Conservation (phyloP, 179 eudicot genomes). For the Amaranthus tricolor region DNA sequence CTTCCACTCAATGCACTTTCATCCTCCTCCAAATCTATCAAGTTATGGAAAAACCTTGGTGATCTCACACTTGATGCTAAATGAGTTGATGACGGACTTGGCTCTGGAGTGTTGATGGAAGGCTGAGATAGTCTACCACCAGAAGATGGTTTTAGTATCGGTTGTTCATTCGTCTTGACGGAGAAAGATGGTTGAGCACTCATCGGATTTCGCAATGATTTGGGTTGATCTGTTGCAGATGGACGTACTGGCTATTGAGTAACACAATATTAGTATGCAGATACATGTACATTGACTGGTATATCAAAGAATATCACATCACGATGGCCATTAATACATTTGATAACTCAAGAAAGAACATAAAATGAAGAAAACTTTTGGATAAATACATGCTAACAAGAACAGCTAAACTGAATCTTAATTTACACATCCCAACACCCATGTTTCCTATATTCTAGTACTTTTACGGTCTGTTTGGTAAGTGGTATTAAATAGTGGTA, state of each 20-base stretch:
- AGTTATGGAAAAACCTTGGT: slow-evolving; percentile 8
- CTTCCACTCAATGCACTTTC: slow-evolving; percentile 17
- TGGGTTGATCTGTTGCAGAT: slow-evolving; percentile 42
- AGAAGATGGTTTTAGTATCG: slow-evolving; percentile 37
- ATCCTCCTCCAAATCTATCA: slow-evolving; percentile 23
- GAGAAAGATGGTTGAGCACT: slow-evolving; percentile 39
- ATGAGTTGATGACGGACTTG: slow-evolving; percentile 31
- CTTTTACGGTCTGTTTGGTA: too few species aligned
- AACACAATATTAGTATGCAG: slow-evolving; percentile 1
- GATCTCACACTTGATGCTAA: slow-evolving; percentile 17
- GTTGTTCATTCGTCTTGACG: slow-evolving; percentile 35
- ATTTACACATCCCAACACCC: too few species aligned
- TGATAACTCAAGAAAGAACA: not conserved
- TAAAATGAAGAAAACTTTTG: not conserved
- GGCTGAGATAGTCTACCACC: slow-evolving; percentile 30
- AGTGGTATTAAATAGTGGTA: too few species aligned
- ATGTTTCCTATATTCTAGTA: too few species aligned
- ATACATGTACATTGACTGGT: slow-evolving; percentile 18
- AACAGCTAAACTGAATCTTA: not conserved
- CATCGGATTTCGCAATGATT: slow-evolving; percentile 34
- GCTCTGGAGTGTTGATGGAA: slow-evolving; percentile 24
- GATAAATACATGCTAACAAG: not conserved
- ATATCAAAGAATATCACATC: slow-evolving; percentile 6
- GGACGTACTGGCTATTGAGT: slow-evolving; percentile 56
- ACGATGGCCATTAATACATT: not conserved